Percentiles rank a stretch among this genome's conserved stretches.
These are phyloP conservation scores for Passalora sequoiae DNA, from an alignment of 2,329 filamentous ascomycete genomes.

Conservation along the genomic window DNA sequence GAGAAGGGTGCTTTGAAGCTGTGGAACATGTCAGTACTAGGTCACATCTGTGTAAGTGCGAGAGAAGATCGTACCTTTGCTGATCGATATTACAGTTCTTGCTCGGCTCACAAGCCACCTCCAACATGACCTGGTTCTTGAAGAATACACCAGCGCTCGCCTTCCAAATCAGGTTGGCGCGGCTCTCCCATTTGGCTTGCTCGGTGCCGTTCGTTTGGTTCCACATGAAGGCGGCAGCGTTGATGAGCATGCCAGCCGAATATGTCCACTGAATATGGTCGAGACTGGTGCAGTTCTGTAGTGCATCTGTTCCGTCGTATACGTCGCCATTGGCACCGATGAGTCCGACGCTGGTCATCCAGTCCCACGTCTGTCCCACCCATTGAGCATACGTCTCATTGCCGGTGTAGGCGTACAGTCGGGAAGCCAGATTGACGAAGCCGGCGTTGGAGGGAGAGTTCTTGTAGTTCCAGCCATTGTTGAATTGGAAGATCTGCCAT, in stretches of 20 bases:
- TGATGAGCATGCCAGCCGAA: constrained; percentile 42
- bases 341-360: constrained; percentile 46
- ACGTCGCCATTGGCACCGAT: constrained; percentile 40
- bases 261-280: constrained; percentile 45
- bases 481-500: constrained; percentile 39
- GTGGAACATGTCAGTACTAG: not conserved
- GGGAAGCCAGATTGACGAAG: constrained; percentile 43
- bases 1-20: constrained; percentile 41
- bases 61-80: constrained; percentile 27
- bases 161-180: constrained; percentile 12
- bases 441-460: constrained; percentile 47
- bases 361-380: constrained; percentile 42
- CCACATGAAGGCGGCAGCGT: constrained; percentile 44
- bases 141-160: constrained; percentile 33
- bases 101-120: constrained; percentile 38
- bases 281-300: constrained; percentile 38
- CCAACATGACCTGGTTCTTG: constrained; percentile 37
- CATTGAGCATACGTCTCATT: constrained; percentile 57
- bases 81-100: constrained; percentile 40
- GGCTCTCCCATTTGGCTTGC: constrained; percentile 31
- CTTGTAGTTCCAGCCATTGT: constrained; percentile 40
- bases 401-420: constrained; percentile 31
- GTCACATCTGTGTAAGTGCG: not conserved
- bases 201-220: constrained; percentile 21
- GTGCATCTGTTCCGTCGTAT: constrained; percentile 43